Percentiles rank a stretch among this genome's conserved stretches.
Conservation (phyloP, 129 eudicot species). For the Solidago caesia region DNA sequence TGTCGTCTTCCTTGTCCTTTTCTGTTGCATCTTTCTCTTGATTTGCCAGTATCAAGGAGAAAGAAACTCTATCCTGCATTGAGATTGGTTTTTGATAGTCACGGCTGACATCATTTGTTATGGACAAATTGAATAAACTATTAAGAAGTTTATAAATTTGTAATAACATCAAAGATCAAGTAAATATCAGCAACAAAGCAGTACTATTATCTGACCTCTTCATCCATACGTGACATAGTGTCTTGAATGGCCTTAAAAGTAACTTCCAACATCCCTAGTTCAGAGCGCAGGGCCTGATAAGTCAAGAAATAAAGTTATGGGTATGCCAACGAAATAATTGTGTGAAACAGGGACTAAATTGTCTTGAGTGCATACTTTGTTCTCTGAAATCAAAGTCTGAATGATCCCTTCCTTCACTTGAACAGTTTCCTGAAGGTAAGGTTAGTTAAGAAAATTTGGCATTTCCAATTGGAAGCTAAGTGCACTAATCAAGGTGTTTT, state of each 20-base stretch:
- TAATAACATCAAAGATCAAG: background rate
- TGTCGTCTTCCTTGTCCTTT: slow-evolving; percentile 28
- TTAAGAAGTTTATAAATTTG: slow-evolving; percentile 1
- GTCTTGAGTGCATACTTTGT: slow-evolving; percentile 37
- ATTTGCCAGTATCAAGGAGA: slow-evolving; percentile 34
- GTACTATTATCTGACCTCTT: slow-evolving; percentile 43
- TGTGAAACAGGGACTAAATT: slow-evolving; percentile 23
- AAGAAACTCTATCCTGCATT: slow-evolving; percentile 55
- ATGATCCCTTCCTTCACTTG: slow-evolving; percentile 49
- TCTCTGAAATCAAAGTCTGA: slow-evolving; percentile 45
- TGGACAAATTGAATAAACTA: slow-evolving; percentile 2
- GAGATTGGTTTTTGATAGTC: slow-evolving; percentile 19
- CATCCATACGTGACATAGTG: slow-evolving; percentile 43
- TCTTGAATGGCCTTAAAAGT: slow-evolving; percentile 50
- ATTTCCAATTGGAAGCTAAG: slow-evolving; percentile 15
- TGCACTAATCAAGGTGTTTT: slow-evolving; percentile 2
- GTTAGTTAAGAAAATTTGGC: slow-evolving; percentile 40
- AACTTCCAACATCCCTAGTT: slow-evolving; percentile 45
- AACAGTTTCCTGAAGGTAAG: slow-evolving; percentile 58
- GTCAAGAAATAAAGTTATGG: background rate
- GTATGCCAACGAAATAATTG: background rate
- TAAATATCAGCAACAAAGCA: background rate
- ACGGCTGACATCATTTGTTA: slow-evolving; percentile 8
- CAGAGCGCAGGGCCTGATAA: slow-evolving; percentile 55
- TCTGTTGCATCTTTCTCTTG: slow-evolving; percentile 27